A percentile compares a stretch with the other conserved stretches of the same genome.
Evolutionary conservation across 768 basidiomycete species (phyloP).

Genomic region (Agaricus subrufescens): DNA sequence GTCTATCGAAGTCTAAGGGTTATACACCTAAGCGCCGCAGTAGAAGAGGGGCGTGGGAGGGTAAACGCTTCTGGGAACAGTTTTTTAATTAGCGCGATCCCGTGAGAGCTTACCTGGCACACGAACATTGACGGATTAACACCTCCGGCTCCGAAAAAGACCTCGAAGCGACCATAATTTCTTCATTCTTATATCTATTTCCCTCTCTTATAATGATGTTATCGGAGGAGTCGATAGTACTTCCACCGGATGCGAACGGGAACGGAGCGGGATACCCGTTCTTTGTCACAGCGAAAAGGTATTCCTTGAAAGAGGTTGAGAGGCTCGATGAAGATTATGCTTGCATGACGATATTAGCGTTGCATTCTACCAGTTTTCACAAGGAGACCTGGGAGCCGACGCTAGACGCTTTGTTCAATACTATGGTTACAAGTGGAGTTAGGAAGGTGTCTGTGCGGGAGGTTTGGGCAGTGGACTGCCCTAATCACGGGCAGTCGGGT

Average conservation of each 20-base stretch:
- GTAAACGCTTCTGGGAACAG: neutral
- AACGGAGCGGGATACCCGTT: constrained; percentile 33
- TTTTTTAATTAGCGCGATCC: neutral
- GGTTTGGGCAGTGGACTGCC: constrained; percentile 69
- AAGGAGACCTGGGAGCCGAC: constrained; percentile 73
- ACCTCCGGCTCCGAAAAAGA: too few species aligned
- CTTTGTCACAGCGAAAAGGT: constrained; percentile 52
- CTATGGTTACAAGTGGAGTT: constrained; percentile 14
- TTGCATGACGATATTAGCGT: constrained; percentile 52
- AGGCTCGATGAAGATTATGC: constrained; percentile 24
- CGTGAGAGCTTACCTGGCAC: too few species aligned
- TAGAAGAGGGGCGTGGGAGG: neutral
- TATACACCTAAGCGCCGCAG: neutral
- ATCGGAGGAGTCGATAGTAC: constrained; percentile 3
- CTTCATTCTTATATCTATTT: too few species aligned
- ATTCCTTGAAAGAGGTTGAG: constrained; percentile 40
- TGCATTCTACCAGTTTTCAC: constrained; percentile 71
- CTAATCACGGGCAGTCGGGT: constrained; percentile 66
- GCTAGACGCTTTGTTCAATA: constrained; percentile 41
- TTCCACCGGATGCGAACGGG: constrained; percentile 9
- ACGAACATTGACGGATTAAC: too few species aligned
- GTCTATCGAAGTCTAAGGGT: too few species aligned
- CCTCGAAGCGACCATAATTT: too few species aligned
- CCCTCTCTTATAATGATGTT: neutral
- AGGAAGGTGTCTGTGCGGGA: constrained; percentile 38